Evolutionary conservation across 495 filamentous ascomycete genomes (phyloP), one percentile per base, ranked within the genome.

Genomic region (Beverwykella pulmonaria): DNA sequence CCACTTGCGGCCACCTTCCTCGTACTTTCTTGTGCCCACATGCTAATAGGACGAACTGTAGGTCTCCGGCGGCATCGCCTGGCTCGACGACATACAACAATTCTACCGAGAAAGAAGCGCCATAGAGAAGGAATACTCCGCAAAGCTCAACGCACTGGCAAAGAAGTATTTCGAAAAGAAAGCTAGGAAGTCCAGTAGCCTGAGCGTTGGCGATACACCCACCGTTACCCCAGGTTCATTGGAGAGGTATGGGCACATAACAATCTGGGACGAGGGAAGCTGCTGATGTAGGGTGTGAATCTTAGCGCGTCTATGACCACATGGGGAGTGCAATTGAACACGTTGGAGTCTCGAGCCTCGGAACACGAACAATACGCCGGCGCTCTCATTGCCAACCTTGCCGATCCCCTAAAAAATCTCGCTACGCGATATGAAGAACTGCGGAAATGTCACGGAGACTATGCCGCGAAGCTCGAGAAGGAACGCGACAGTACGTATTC

Each of bases 91-190:
- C 73, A 90, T 97, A 70, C 91, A 98, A 78, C 87, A 89, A 73
- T 99, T 97, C 79, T 99, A 97, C 81, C 88, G 94, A 32, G 94
- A 99, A 77, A 85, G 95, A 57, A 92, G 91, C 68, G 86, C 75
- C 19, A 96, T 98, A 74, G 94, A 99, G 77, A 97, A 96, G 78
- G 95, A 98, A 75, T 97, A 99, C 77, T 89, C 91, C 65, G 80
- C 86, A 49, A 97, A 92, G 78, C 84, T 99, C 39, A 90, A 85
- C 62, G 87, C 86, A 1, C 80, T 99, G 54, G 92, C 92, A 59
- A 94, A 92, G 82, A 96, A 92, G 75, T 97, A 96, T 79, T 92
- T 90, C 70, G 95, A 99, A 75, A 96, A 94, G 80, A 98, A 97
- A 79, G 85, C 89, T 15, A 93, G 88, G 80, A 97, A 95, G 80